Evolutionary conservation across 495 filamentous ascomycete genomes (phyloP), one percentile per base, ranked within the genome.

Genomic region (Echria macrotheca): DNA sequence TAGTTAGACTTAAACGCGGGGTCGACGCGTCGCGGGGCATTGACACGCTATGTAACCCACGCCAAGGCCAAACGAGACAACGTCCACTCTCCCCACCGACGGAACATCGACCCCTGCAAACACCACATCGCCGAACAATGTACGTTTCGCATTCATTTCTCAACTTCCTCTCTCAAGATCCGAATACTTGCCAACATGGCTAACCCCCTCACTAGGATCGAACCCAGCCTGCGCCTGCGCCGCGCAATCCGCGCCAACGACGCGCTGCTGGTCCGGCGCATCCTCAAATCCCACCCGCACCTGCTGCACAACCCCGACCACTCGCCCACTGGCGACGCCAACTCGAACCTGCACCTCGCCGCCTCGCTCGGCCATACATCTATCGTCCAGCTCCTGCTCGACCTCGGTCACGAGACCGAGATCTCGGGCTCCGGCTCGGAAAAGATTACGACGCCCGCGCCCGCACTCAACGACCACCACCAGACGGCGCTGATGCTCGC

Each of bases 311-410:
- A 89, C 62, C 84, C 86, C 1, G 85, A 89, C 63, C 72, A 75
- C 59, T 70, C 70, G 5, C 58, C 61, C 19, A 70, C 61, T 15
- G 75, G 73, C 43, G 63, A 72, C 45, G 73, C 75, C 55, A 89
- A 90, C 65, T 90, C 87, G 11, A 84, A 78, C 38, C 75, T 94
- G 9, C 88, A 94, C 65, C 75, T 93, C 7, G 82, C 86, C 23
- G 82, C 83, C 21, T 71, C 74, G 24, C 74, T 84, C 39, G 86
- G 86, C n/a, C 75, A 81, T 55, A 64, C 80, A 10, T 60, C 75
- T 12, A 83, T 90, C 52, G 78, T 76, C 61, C 61, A 66, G 40
- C 55, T 75, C 46, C 73, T 84, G 39, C 60, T 84, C 44, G 51
- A 61, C n/a, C 65, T 72, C 19, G 69, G 67, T 25, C 80, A 88